Percentiles rank a stretch among this genome's conserved stretches.
phyloP scores from a whole-genome alignment of 2,329 filamentous ascomycete genomes.

The Ascochyta lentis region DNA sequence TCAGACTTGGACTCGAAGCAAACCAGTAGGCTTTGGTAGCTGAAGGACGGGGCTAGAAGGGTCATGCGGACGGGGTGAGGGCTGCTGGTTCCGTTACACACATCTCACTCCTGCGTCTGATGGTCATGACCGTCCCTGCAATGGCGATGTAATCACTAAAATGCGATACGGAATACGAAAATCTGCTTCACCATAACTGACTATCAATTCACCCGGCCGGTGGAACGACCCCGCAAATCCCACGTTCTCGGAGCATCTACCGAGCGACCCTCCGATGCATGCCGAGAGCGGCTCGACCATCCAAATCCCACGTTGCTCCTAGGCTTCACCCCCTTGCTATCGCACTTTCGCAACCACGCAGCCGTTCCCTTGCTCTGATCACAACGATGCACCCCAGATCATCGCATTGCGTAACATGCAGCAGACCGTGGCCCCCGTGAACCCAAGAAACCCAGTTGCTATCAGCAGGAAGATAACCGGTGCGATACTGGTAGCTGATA shows the following conservation, averaged over 20 bases:
- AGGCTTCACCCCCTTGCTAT: neutral
- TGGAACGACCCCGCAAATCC: conserved; percentile 13
- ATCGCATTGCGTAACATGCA: neutral
- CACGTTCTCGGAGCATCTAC: conserved; percentile 14
- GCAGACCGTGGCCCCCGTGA: conserved; percentile 16
- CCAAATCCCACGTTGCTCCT: conserved; percentile 14
- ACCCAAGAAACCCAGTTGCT: conserved; percentile 8
- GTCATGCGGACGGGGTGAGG: neutral
- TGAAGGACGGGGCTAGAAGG: neutral
- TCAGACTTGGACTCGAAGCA: neutral
- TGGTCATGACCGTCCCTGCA: conserved; percentile 1
- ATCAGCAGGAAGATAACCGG: conserved; percentile 12
- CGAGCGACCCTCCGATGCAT: conserved; percentile 11
- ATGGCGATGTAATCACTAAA: neutral
- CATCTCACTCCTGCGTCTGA: neutral
- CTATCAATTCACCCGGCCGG: conserved; percentile 8
- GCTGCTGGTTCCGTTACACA: too few species aligned
- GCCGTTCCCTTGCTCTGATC: neutral
- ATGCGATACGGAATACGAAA: conserved; percentile 10
- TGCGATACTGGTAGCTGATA: neutral
- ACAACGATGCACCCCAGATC: conserved; percentile 2
- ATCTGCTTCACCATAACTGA: conserved; percentile 1
- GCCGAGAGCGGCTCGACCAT: conserved; percentile 9
- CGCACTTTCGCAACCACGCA: neutral
- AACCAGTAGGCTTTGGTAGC: neutral